Conservation (phyloP, 2,329 filamentous ascomycete species). For the Trichoderma afroharzianum region DNA sequence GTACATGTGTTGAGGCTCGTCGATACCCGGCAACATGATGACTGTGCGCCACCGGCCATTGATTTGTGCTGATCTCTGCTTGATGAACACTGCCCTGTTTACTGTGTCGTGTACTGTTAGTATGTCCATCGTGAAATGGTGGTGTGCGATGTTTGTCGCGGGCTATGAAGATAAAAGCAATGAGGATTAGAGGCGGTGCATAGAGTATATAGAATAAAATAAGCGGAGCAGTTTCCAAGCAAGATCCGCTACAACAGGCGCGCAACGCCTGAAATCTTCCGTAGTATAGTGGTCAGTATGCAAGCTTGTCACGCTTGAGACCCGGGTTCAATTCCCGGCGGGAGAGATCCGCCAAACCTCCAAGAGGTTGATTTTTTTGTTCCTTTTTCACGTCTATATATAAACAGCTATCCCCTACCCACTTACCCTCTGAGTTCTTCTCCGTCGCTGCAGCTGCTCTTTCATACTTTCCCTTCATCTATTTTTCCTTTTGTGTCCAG, state of each 20-base stretch:
- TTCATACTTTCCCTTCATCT: neutral
- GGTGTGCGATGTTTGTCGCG: too few relatives aligned
- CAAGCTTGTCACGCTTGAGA: conserved; percentile 25
- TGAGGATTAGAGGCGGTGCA: too few relatives aligned
- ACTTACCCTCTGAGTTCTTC: neutral
- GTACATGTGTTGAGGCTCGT: conserved; percentile 24
- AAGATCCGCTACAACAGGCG: conserved; percentile 18
- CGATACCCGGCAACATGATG: conserved; percentile 32
- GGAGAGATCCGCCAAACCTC: conserved; percentile 20
- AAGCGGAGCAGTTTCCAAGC: accelerated
- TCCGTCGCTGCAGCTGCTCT: neutral
- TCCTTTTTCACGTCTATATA: neutral
- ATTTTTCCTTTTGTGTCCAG: neutral
- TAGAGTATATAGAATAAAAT: neutral
- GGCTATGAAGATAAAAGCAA: neutral
- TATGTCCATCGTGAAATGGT: neutral
- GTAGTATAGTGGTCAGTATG: conserved; percentile 26
- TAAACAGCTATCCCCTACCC: neutral
- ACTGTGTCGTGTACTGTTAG: neutral
- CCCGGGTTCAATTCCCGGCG: conserved; percentile 25
- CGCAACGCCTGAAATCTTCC: conserved; percentile 19
- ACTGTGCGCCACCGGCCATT: neutral
- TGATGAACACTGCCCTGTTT: neutral
- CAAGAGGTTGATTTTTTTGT: conserved; percentile 5
- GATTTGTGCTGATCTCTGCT: neutral